These are phyloP conservation scores for Aspergillus incahuasiensis DNA, from an alignment of 495 filamentous ascomycete genomes.

Conservation along the genomic window DNA sequence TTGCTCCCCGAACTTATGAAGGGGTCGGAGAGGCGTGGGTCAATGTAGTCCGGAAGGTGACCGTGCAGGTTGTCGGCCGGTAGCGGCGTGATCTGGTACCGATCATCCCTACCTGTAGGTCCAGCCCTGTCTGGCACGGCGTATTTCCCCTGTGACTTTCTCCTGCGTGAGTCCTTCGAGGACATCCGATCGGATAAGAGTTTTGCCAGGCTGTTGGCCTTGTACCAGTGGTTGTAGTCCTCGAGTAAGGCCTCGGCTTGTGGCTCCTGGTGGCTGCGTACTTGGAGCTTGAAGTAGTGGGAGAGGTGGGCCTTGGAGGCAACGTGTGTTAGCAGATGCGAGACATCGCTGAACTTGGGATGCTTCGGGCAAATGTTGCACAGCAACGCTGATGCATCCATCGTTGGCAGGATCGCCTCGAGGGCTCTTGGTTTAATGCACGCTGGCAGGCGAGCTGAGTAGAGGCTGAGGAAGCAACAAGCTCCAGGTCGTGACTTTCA, in stretches of 20 bases:
- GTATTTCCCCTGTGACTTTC: conserved; percentile 22
- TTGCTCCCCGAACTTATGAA: conserved; percentile 6
- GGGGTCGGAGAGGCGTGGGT: conserved; percentile 31
- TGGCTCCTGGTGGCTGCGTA: conserved; percentile 56
- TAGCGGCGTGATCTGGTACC: conserved; percentile 1
- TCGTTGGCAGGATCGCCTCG: conserved; percentile 27
- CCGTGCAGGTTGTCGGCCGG: background rate
- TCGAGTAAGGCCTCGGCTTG: conserved; percentile 46
- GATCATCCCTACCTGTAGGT: conserved; percentile 2
- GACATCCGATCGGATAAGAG: conserved; percentile 67
- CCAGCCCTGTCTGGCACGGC: conserved; percentile 2
- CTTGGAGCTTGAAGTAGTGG: conserved; percentile 65
- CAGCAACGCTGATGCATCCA: conserved; percentile 57
- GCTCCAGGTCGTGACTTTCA: conserved; percentile 17
- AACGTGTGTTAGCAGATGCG: conserved; percentile 84
- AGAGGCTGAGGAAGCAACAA: conserved; percentile 5
- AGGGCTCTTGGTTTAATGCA: background rate
- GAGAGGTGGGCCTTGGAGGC: conserved; percentile 80
- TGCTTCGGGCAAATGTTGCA: conserved; percentile 77
- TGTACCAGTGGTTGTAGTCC: conserved; percentile 68
- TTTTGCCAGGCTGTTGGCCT: conserved; percentile 54
- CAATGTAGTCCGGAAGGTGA: conserved; percentile 24
- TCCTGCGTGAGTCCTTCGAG: conserved; percentile 63
- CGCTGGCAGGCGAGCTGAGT: background rate
- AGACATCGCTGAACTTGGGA: conserved; percentile 78